These are phyloP conservation scores for Symbiodinium natans DNA, from an alignment of 73 alveolate genomes.

Conservation along the genomic window DNA sequence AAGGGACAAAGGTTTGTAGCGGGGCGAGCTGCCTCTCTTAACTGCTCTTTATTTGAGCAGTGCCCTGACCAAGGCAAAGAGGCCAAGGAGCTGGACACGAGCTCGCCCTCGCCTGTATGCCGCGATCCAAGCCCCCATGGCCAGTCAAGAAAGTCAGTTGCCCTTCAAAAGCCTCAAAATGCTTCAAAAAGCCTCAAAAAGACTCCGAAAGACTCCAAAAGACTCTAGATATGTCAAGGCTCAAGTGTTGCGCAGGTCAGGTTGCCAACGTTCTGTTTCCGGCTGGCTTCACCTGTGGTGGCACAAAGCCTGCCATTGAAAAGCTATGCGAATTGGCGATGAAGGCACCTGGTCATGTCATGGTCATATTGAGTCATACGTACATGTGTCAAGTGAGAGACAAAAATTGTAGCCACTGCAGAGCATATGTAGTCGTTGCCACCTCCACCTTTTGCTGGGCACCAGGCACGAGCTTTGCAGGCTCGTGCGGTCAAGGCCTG, in stretches of 20 bases:
- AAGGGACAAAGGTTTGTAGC: no score
- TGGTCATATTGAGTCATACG: not conserved
- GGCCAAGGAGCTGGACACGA: slow-evolving; percentile 65
- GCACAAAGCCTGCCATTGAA: slow-evolving; percentile 70
- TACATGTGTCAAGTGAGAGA: not conserved
- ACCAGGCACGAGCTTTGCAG: slow-evolving; percentile 12
- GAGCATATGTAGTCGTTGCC: no score
- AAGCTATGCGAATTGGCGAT: slow-evolving; percentile 68
- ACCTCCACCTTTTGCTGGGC: not conserved
- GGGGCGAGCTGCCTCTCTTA: no score
- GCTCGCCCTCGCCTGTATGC: slow-evolving; percentile 55
- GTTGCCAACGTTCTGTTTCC: slow-evolving; percentile 87
- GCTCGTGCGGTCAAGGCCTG: slow-evolving; percentile 12
- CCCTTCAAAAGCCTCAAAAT: no score
- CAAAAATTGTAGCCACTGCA: no score
- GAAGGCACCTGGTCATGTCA: slow-evolving; percentile 13
- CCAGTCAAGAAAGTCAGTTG: no score
- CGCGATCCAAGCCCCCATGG: no score
- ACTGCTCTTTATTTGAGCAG: not conserved
- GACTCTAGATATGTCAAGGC: not conserved
- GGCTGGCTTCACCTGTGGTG: slow-evolving; percentile 88
- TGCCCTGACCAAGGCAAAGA: slow-evolving; percentile 29
- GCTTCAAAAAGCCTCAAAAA: no score
- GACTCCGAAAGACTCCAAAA: not conserved
- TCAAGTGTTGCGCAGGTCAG: not conserved